Conservation (phyloP, 202 grass and related monocot genomes). For the Eragrostis tef region DNA sequence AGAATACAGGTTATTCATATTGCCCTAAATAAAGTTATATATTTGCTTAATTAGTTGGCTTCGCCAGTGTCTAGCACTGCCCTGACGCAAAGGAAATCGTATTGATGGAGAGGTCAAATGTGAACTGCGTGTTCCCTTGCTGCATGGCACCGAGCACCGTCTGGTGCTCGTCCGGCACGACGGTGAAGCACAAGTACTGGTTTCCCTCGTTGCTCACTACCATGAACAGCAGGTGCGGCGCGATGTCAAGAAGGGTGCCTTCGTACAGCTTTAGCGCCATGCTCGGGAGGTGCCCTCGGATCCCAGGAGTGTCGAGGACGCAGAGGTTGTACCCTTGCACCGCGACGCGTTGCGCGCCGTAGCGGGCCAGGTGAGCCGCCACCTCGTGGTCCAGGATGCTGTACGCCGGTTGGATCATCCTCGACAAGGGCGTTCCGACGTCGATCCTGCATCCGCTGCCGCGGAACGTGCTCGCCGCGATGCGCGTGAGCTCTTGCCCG, state of each 20-base stretch:
- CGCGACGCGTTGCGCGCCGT: background rate
- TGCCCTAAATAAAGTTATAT: too few species aligned
- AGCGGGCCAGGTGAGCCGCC: too few species aligned
- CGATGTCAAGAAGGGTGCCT: background rate
- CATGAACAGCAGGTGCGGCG: too few species aligned
- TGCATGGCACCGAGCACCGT: background rate
- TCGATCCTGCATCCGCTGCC: too few species aligned
- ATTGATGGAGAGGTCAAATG: background rate
- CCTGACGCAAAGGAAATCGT: background rate
- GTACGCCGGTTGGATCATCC: too few species aligned
- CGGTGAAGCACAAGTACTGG: background rate
- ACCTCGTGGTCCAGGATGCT: too few species aligned
- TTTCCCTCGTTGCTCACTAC: background rate
- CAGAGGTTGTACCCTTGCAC: background rate
- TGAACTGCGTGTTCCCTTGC: background rate
- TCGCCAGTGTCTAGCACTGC: background rate
- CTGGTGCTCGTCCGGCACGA: background rate
- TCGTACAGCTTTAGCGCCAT: background rate
- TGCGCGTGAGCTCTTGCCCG: too few species aligned
- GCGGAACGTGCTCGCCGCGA: too few species aligned
- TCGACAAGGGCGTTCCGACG: too few species aligned
- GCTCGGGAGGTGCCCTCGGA: background rate
- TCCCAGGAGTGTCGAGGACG: too few species aligned
- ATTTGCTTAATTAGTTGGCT: background rate
- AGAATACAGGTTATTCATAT: too few species aligned